Conservation (phyloP, 176 grass and related monocot species). For the Metroxylon sagu region DNA sequence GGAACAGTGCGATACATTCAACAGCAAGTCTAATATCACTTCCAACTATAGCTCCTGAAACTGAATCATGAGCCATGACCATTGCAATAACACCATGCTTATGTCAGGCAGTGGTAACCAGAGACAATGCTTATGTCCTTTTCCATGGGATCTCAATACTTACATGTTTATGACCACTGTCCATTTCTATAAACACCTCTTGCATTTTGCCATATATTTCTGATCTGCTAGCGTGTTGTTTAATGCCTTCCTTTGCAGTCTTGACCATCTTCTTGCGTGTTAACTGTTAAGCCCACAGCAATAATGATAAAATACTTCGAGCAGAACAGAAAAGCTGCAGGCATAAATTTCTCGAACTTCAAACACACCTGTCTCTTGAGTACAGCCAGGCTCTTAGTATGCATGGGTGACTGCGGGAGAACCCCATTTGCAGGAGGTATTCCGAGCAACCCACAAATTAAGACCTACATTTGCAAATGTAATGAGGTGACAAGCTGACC, state of each 20-base stretch:
- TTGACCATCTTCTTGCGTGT: conserved; percentile 72
- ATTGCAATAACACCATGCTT: too few relatives aligned
- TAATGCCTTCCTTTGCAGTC: conserved; percentile 53
- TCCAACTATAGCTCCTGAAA: too few relatives aligned
- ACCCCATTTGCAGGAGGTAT: conserved; percentile 95
- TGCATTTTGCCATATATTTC: conserved; percentile 92
- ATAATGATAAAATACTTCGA: too few relatives aligned
- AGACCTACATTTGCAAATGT: conserved; percentile 31
- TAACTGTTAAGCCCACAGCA: conserved; percentile 15
- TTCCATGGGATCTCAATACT: not conserved
- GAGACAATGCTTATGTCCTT: too few relatives aligned
- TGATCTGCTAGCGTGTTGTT: conserved; percentile 34
- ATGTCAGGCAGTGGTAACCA: too few relatives aligned
- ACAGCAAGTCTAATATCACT: too few relatives aligned
- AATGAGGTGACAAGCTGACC: not conserved
- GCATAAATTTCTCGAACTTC: too few relatives aligned
- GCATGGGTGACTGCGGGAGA: conserved; percentile 95
- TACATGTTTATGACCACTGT: conserved; percentile 25
- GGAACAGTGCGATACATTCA: too few relatives aligned
- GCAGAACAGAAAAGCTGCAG: too few relatives aligned
- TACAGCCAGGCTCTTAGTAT: conserved; percentile 78
- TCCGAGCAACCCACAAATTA: conserved; percentile 77
- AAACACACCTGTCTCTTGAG: conserved; percentile 73
- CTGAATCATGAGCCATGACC: too few relatives aligned
- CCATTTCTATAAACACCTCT: conserved; percentile 65